Conservation (phyloP, 2,329 filamentous ascomycete species). For the Lachnellula subtilissima region DNA sequence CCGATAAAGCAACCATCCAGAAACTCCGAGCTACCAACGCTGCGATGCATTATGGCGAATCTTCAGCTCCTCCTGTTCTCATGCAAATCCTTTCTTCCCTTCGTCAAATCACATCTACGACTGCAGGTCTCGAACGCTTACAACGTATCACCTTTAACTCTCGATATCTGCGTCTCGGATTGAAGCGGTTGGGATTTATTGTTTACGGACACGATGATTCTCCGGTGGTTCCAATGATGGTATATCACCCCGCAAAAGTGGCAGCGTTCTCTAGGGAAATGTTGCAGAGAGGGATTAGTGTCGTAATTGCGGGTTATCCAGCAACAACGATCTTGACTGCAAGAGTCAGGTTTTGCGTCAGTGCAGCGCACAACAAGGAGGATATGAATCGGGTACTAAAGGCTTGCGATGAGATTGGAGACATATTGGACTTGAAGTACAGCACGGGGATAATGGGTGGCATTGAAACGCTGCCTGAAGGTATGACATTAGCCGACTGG, state of each 20-base stretch:
- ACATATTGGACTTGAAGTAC: slow-evolving; percentile 87
- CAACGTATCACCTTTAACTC: slow-evolving; percentile 96
- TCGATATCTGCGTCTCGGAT: slow-evolving; percentile 87
- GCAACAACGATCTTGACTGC: slow-evolving; percentile 90
- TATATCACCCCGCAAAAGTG: slow-evolving; percentile 98
- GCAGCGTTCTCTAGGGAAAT: slow-evolving; percentile 95
- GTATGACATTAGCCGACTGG: slow-evolving; percentile 63
- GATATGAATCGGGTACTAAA: slow-evolving; percentile 82
- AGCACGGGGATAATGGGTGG: slow-evolving; percentile 88
- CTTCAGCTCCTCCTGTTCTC: slow-evolving; percentile 76
- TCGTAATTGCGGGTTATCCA: slow-evolving; percentile 92
- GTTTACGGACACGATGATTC: slow-evolving; percentile 95
- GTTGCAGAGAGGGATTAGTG: slow-evolving; percentile 91
- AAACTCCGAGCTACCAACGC: slow-evolving; percentile 81
- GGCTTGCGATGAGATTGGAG: slow-evolving; percentile 86
- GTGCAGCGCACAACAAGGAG: slow-evolving; percentile 91
- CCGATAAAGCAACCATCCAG: slow-evolving; percentile 80
- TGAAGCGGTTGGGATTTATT: slow-evolving; percentile 93
- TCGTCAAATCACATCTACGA: slow-evolving; percentile 72
- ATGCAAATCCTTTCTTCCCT: slow-evolving; percentile 83
- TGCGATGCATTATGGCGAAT: slow-evolving; percentile 77
- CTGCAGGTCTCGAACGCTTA: slow-evolving; percentile 78
- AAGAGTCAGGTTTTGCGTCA: slow-evolving; percentile 88
- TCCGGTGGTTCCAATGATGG: slow-evolving; percentile 84
- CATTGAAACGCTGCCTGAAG: slow-evolving; percentile 65